Percentiles rank a stretch among this genome's conserved stretches.
phyloP scores from a whole-genome alignment of 1,139 yeast genomes.

The Yamadazyma buinensis region DNA sequence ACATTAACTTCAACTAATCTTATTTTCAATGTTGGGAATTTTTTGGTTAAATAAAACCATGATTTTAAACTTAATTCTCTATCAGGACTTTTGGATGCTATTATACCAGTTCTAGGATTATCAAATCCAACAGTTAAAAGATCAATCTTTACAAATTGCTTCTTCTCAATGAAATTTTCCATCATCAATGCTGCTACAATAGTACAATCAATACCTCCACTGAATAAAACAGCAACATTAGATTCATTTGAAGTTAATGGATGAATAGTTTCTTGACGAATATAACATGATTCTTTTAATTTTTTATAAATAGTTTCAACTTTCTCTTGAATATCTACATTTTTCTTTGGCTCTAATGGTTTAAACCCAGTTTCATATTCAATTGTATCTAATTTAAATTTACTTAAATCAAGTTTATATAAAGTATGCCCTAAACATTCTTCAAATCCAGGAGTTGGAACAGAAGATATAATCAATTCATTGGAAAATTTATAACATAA shows the following conservation, averaged over 20 bases:
- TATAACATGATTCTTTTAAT: slow-evolving; percentile 11
- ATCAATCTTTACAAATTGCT: slow-evolving; percentile 36
- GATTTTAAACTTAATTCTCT: slow-evolving; percentile 66
- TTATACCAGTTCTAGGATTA: slow-evolving; percentile 71
- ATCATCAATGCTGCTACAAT: slow-evolving; percentile 54
- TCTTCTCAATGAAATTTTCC: slow-evolving; percentile 17
- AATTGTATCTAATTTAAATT: slow-evolving; percentile 10
- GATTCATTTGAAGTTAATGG: slow-evolving; percentile 45
- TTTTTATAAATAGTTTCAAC: slow-evolving; percentile 4
- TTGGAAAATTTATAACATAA: slow-evolving; percentile 41
- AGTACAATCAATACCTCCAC: slow-evolving; percentile 95
- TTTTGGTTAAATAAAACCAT: slow-evolving; percentile 44
- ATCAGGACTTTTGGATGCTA: slow-evolving; percentile 76
- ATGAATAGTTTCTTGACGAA: slow-evolving; percentile 55
- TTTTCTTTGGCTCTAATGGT: background rate
- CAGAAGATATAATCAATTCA: slow-evolving; percentile 47
- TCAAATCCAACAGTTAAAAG: slow-evolving; percentile 93
- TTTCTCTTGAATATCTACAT: background rate
- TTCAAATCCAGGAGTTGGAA: slow-evolving; percentile 24
- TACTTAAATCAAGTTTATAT: slow-evolving; percentile 35
- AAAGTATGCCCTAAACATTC: slow-evolving; percentile 54
- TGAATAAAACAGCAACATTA: slow-evolving; percentile 64
- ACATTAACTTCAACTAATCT: slow-evolving; percentile 68
- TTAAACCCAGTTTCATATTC: background rate
- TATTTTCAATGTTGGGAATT: slow-evolving; percentile 32